Evolutionary conservation across 2,329 filamentous ascomycete genomes (phyloP), one percentile per base, ranked within the genome.

Genomic region (Aspergillus floridensis): DNA sequence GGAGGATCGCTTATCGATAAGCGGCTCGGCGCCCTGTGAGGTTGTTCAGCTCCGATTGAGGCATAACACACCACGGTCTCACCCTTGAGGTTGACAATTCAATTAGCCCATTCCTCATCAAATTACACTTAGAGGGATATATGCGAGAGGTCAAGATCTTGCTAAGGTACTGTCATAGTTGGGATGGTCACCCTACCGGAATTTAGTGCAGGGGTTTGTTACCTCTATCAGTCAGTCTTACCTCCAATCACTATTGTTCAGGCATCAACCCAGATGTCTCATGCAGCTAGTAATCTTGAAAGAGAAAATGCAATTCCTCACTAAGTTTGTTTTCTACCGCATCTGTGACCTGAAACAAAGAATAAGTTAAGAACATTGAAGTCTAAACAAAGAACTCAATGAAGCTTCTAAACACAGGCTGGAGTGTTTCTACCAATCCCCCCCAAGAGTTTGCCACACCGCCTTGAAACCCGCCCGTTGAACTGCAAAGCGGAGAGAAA

Each of bases 1-100:
- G 24, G n/a, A 35, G 14, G 49, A 44, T 19, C 38, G 59, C 65
- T 68, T 69, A 69, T 69, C 67, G 67, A 69, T 69, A 69, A 69
- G 64, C 47, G 41, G 19, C n/a, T 19, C 49, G 19, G 21, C n/a
- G 21, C n/a, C 10, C 12, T 41, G 35, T 41, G 22, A 22, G 11
- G 35, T 41, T 14, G 12, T 41, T 12, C 32, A 16, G 32, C 14
- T 35, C 11, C 3, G 14, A 12, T 35, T 8, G 10, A 29, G 7
- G 26, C 8, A 29, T 29, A 29, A 29, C 26, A 29, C 26, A 29
- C 26, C 26, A 29, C 26, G 7, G 26, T 29, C 26, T 29, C 26
- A 29, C 26, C 26, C 26, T 7, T 29, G 7, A 29, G 26, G 8
- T 29, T 29, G 26, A 29, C 26, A 8, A 3, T 29, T 8, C 7